Base-by-base conservation (phyloP, 805 yeast genomes). In the Clavispora phyllophila region DNA sequence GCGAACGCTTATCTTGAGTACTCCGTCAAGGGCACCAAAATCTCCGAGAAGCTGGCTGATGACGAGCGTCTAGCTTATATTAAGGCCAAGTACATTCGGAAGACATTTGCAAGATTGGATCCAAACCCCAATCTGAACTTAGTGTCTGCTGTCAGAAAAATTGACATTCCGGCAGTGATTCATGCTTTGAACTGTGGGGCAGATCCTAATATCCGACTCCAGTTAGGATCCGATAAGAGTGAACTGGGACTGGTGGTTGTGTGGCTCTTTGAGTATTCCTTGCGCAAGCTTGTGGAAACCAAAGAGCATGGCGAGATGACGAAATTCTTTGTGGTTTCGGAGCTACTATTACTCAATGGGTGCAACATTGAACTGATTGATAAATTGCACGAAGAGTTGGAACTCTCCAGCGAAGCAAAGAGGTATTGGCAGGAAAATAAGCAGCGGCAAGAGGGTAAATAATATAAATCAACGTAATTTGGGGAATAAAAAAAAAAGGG, bases 1-100 rank as follows among this genome's bases (percentile, higher is more conserved):
- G 76, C 78, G 3, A 88, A 88, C 55, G 50, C 64, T 6, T 75
- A 82, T 36, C 79, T 86, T 66, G 95, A 87, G 58, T 72, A 68
- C 2, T 51, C 40, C 9, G 38, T 60, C 18, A 35, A 44, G 9
- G 19, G 41, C 13, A 49, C 40, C 31, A 38, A 42, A 41, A 66
- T 75, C 3, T 48, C 49, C 13, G 48, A 73, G 4, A 42, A 58
- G 9, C 56, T 76, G 1, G 39, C 71, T 0, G 67, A 73, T 43
- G 73, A 67, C 12, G 72, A 72, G 27, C 67, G 95, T 38, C 63
- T 77, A 25, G 58, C 60, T n/a, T 88, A 74, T 55, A 82, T 87
- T 37, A 72, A 72, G 7, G 68, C 74, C 33, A 90, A 90, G 61
- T 90, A 90, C 57, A 68, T 71, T 20, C 63, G 62, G 4, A 78